Base-by-base conservation (phyloP, 2,329 filamentous ascomycete species). In the Leptoxyphium fumago region DNA sequence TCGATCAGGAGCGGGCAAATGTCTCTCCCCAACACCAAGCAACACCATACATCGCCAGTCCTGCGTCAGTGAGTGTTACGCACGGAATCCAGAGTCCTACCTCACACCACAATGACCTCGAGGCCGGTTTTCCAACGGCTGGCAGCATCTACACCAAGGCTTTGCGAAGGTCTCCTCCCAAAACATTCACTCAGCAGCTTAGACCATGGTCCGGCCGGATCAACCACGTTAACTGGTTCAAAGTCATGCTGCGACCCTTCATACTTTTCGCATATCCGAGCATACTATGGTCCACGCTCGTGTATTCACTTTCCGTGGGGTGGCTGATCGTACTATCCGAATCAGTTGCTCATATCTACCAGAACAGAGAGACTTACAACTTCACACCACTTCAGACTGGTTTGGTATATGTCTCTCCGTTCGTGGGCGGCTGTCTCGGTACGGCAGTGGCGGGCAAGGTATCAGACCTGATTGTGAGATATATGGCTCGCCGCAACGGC, bases 311-410 rank as follows among this genome's bases (percentile, higher is more conserved):
- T 53, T 91, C 87, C 0, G 76, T 96, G 6, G 89, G 89, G 32
- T 96, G 89, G 91, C 73, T 96, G 26, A 95, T 96, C 51, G 87
- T 96, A 38, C 75, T 96, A 1, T 94, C 87, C 1, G 88, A 96
- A 62, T 83, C 82, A 0, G 78, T 96, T 2, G 75, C 85, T 0
- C 72, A 82, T 46, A 82, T 96, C 48, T 96, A 85, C 61, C 77
- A 83, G 32, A 70, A 77, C 44, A 67, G 70, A 0, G 67, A 73
- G 0, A 71, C 70, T 0, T 96, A 96, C 66, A 76, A 88, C 52
- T 96, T 96, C 60, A 78, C 74, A 18, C 74, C 85, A 0, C 67
- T 95, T 0, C 80, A 85, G 48, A 83, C 84, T 0, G 89, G 89
- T 7, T 70, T 96, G 0, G 75, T 96, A 1, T 96, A 95, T 61